Percentiles rank a stretch among this genome's conserved stretches.
Conservation (phyloP, 2,329 filamentous ascomycete genomes). For the Trichoderma asperellum region DNA sequence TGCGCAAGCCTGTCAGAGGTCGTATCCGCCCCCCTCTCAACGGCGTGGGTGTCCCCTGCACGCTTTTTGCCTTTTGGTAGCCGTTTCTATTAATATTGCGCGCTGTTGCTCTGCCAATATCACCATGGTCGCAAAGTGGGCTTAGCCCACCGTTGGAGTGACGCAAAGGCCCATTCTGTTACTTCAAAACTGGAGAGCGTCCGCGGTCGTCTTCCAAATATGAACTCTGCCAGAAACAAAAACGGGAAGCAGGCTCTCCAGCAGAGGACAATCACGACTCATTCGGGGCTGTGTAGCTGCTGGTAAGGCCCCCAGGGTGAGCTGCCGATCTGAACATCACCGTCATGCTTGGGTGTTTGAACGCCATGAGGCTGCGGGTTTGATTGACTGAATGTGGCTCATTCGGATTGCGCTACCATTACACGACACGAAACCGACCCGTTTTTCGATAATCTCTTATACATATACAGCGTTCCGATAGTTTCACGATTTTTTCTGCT, state of each 20-base stretch:
- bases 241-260: background rate
- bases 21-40: slow-evolving; percentile 10
- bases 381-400: slow-evolving; percentile 18
- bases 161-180: slow-evolving; percentile 5
- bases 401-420: slow-evolving; percentile 8
- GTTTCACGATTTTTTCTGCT: background rate
- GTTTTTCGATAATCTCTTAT: slow-evolving; percentile 5
- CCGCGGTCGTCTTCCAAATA: background rate
- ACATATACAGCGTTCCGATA: slow-evolving; percentile 1
- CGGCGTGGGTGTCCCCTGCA: background rate
- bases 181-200: slow-evolving; percentile 22
- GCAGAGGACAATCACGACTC: background rate
- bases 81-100: slow-evolving; percentile 27
- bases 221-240: background rate
- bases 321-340: slow-evolving; percentile 3
- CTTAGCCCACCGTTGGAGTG: slow-evolving; percentile 12
- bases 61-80: background rate
- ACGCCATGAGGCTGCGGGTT: slow-evolving; percentile 7
- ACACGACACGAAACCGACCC: slow-evolving; percentile 11
- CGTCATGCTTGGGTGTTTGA: slow-evolving; percentile 5
- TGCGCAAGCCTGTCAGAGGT: slow-evolving; percentile 11
- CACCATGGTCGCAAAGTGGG: slow-evolving; percentile 5
- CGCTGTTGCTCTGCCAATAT: slow-evolving; percentile 27
- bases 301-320: background rate
- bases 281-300: slow-evolving; percentile 13